Percentiles rank a stretch among this genome's conserved stretches.
Evolutionary conservation across 1,139 yeast species (phyloP).

Genomic region (Eremothecium sinecaudum): DNA sequence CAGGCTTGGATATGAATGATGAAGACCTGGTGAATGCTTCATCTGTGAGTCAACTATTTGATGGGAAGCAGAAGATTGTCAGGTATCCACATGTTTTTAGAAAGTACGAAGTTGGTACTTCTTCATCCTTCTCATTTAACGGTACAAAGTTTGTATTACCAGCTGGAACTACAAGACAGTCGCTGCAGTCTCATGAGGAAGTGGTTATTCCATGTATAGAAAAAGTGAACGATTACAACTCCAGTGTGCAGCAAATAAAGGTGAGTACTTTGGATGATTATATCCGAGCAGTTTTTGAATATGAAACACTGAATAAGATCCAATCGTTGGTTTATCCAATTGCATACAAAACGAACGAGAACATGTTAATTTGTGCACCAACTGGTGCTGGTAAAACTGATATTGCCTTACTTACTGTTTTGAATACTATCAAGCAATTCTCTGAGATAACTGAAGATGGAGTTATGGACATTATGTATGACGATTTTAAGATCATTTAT

Average conservation of each 20-base stretch:
- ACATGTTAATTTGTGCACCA: conserved; percentile 97
- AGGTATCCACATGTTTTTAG: conserved; percentile 85
- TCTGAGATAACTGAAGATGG: conserved; percentile 40
- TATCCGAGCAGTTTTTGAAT: conserved; percentile 79
- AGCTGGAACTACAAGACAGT: conserved; percentile 62
- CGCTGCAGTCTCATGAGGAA: conserved; percentile 66
- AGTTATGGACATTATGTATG: conserved; percentile 58
- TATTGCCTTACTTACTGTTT: conserved; percentile 77
- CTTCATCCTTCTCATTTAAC: conserved; percentile 50
- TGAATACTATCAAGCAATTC: conserved; percentile 67
- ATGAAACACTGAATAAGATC: conserved; percentile 71
- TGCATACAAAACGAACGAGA: conserved; percentile 87
- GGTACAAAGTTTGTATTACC: conserved; percentile 80
- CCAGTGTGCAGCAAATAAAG: conserved; percentile 42
- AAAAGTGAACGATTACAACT: conserved; percentile 37
- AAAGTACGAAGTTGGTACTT: conserved; percentile 55
- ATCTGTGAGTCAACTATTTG: conserved; percentile 41
- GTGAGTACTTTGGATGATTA: conserved; percentile 60
- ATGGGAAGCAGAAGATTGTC: conserved; percentile 39
- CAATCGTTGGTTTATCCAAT: conserved; percentile 88
- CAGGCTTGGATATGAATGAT: conserved; percentile 50
- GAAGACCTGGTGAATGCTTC: conserved; percentile 48
- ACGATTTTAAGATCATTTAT: conserved; percentile 81
- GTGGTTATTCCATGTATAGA: conserved; percentile 70
- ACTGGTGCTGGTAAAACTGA: conserved; percentile 99